These are phyloP conservation scores for Alliaria petiolata DNA, from an alignment of 345 rosid species.

Conservation along the genomic window DNA sequence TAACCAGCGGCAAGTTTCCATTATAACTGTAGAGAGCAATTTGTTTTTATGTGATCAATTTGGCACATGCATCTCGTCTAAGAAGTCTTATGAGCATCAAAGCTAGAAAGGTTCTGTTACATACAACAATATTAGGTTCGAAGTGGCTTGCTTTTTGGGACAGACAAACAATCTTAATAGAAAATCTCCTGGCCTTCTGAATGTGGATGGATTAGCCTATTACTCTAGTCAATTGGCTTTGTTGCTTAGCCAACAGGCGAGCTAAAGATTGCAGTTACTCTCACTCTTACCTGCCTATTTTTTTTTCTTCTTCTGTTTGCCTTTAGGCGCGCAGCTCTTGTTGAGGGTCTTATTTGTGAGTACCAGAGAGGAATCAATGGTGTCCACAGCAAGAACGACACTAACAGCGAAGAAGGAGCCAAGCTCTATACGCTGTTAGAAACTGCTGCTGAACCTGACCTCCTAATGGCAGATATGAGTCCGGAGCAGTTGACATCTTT, in stretches of 20 bases:
- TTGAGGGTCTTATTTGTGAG: constrained; percentile 68
- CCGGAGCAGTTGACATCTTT: constrained; percentile 71
- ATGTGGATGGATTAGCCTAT: too few species aligned
- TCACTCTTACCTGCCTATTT: background rate
- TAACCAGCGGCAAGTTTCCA: constrained; percentile 36
- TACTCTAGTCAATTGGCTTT: too few species aligned
- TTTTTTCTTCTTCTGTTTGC: constrained; percentile 28
- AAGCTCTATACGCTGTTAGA: constrained; percentile 67
- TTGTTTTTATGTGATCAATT: background rate
- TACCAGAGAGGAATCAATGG: constrained; percentile 45
- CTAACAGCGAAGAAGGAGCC: constrained; percentile 84
- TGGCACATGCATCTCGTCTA: constrained; percentile 5
- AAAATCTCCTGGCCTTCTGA: constrained; percentile 3
- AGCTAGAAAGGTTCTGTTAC: background rate
- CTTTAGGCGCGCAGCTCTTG: constrained; percentile 54
- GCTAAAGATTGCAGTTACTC: constrained; percentile 2
- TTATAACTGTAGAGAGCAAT: background rate
- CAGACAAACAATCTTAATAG: background rate
- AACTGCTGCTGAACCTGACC: constrained; percentile 87
- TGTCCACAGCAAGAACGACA: constrained; percentile 44
- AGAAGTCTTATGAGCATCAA: constrained; percentile 7
- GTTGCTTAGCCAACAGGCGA: too few species aligned
- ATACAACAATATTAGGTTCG: background rate
- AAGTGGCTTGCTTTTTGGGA: background rate
- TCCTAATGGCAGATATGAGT: constrained; percentile 94